These are phyloP conservation scores for Starmera caribaea DNA, from an alignment of 805 yeast genomes.

Conservation along the genomic window DNA sequence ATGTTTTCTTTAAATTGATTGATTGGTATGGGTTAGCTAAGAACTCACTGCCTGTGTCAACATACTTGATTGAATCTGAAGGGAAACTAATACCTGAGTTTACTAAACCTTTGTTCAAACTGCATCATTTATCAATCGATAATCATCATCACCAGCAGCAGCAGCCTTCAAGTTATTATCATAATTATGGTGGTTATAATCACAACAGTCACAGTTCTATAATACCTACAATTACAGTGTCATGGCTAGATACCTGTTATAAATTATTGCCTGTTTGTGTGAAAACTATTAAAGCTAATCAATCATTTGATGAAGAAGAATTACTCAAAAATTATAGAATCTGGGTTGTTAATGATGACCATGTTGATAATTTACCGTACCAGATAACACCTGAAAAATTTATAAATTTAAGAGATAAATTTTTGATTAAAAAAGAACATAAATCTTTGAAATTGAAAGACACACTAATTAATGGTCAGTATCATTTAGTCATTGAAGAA, in stretches of 20 bases:
- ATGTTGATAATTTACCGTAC: constrained; percentile 8
- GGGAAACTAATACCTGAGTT: constrained; percentile 23
- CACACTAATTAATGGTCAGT: constrained; percentile 8
- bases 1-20: constrained; percentile 32
- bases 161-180: neutral
- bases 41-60: constrained; percentile 25
- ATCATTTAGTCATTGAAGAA: constrained; percentile 25
- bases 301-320: constrained; percentile 2
- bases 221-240: constrained; percentile 21
- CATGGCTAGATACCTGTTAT: constrained; percentile 20
- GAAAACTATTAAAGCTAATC: constrained; percentile 6
- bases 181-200: constrained; percentile 1
- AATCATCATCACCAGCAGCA: too few species aligned
- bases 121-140: constrained; percentile 22
- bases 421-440: constrained; percentile 15
- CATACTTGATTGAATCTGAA: constrained; percentile 23
- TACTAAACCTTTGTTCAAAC: constrained; percentile 25
- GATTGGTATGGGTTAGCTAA: constrained; percentile 47
- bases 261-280: constrained; percentile 12
- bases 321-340: constrained; percentile 9
- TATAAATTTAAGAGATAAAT: constrained; percentile 13
- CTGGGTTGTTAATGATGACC: constrained; percentile 13
- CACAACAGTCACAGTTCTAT: constrained; percentile 9
- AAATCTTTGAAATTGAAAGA: constrained; percentile 11
- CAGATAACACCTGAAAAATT: constrained; percentile 20